Evolutionary conservation across 257 asterid species (phyloP), one percentile per base, ranked within the genome.

Genomic region (Osmanthus fragrans): DNA sequence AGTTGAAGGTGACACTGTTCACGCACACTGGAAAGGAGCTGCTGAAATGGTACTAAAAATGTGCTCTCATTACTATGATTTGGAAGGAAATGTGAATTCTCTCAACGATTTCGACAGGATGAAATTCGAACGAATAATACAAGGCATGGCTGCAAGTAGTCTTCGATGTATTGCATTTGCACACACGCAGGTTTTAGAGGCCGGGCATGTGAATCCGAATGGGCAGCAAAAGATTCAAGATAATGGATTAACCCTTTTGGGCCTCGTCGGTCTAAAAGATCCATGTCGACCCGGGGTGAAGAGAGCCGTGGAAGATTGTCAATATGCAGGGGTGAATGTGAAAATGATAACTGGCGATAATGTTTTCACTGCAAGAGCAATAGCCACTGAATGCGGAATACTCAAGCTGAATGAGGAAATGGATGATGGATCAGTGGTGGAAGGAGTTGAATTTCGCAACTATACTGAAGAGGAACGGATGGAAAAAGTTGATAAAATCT

Each of bases 311-410:
- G 82, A 85, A 67, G 90, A 79, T 39, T 91, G 97, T 49, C 90
- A 84, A 73, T 58, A 64, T 23, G 94, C 94, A 0, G 97, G 97
- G 0, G 96, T 93, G 64, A 71, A 49, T 2, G 80, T 94, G 75
- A 92, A 87, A 83, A 92, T 94, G 96, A 90, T 94, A 80, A 92
- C 97, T 0, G 96, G 96, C 0, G 97, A 94, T 84, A 94, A 92
- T 7, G 74, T 89, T 3, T 86, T 87, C 87, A 88, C 97, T 0
- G 97, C 98, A 33, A 89, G 71, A 65, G 92, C 98, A 33, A 88
- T 94, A 67, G 98, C 97, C 30, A 79, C 85, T 0, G 94, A 88
- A 82, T 93, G 96, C 65, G 95, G 98, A n/a, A 89, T 94, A 30
- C 92, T 92, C 8, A 30, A 30, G 56, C 72, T 79, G 4, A 32